Conservation (phyloP, 2,329 filamentous ascomycete species). For the Cytospora leucostoma region DNA sequence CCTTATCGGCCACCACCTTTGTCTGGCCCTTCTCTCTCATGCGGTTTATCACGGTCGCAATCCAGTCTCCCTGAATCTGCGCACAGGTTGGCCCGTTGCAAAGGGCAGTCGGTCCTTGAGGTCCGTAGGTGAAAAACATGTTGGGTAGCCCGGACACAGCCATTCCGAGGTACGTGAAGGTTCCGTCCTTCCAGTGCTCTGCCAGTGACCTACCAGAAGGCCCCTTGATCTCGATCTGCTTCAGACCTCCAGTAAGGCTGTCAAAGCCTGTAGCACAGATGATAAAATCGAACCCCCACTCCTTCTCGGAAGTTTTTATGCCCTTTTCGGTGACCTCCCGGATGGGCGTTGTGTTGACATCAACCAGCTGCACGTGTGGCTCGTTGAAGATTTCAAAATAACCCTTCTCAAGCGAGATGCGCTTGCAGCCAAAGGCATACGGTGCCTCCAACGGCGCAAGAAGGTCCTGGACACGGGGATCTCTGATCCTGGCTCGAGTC, state of each 20-base stretch:
- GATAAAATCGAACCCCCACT: slow-evolving; percentile 19
- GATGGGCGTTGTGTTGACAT: slow-evolving; percentile 33
- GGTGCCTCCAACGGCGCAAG: slow-evolving; percentile 41
- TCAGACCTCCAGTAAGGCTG: slow-evolving; percentile 43
- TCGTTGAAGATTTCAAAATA: slow-evolving; percentile 41
- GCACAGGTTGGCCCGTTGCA: slow-evolving; percentile 44
- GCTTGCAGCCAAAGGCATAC: slow-evolving; percentile 41
- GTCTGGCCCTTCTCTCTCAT: slow-evolving; percentile 35
- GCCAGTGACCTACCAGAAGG: slow-evolving; percentile 36
- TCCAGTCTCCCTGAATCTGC: slow-evolving; percentile 44
- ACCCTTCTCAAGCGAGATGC: slow-evolving; percentile 32
- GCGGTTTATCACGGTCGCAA: slow-evolving; percentile 37
- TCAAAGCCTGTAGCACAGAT: slow-evolving; percentile 46
- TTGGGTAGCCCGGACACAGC: slow-evolving; percentile 46
- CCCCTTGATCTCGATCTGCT: slow-evolving; percentile 41
- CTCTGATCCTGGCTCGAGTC: slow-evolving; percentile 40
- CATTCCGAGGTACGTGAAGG: slow-evolving; percentile 44
- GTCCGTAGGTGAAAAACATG: slow-evolving; percentile 47
- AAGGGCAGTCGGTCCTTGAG: slow-evolving; percentile 42
- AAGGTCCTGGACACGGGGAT: slow-evolving; percentile 40
- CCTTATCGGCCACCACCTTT: slow-evolving; percentile 36
- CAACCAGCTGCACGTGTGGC: slow-evolving; percentile 38
- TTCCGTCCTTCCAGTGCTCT: slow-evolving; percentile 41
- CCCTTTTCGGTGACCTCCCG: slow-evolving; percentile 32
- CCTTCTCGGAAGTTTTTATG: slow-evolving; percentile 32